Conservation (phyloP, 2,329 filamentous ascomycete genomes). For the Thielaviopsis ethacetica region DNA sequence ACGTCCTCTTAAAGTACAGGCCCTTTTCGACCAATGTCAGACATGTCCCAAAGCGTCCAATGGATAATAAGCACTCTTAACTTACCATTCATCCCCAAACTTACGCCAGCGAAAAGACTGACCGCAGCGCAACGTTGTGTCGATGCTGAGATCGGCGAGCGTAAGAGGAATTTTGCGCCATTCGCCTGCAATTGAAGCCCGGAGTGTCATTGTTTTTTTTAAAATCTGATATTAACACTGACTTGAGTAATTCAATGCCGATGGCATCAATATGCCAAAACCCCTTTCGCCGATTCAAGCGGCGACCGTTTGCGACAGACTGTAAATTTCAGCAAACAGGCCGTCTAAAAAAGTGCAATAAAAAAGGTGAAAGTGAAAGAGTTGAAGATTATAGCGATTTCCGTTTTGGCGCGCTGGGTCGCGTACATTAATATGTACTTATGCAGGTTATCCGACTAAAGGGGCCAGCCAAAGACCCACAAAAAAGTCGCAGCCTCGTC, state of each 20-base stretch:
- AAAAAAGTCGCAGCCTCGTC: slow-evolving; percentile 12
- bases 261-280: not conserved
- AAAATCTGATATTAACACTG: not conserved
- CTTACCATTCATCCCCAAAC: slow-evolving; percentile 66
- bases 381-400: not conserved
- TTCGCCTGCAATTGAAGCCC: slow-evolving; percentile 6
- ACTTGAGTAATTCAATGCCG: not conserved
- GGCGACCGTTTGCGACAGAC: not conserved
- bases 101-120: slow-evolving; percentile 96
- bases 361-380: slow-evolving; percentile 2
- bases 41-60: not conserved
- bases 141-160: slow-evolving; percentile 76
- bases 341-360: not conserved
- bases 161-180: slow-evolving; percentile 80
- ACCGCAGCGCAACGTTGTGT: slow-evolving; percentile 84
- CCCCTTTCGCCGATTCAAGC: not conserved
- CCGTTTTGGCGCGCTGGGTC: not conserved
- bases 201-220: slow-evolving; percentile 4
- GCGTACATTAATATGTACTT: slow-evolving; percentile 6
- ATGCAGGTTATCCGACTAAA: slow-evolving; percentile 5
- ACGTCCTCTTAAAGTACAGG: slow-evolving; percentile 71
- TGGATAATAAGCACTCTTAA: slow-evolving; percentile 1
- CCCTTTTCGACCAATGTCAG: slow-evolving; percentile 28
- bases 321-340: not conserved
- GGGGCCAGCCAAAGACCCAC: not conserved